Evolutionary conservation across 1,139 yeast genomes (phyloP).

Genomic region (Petasospora fabianii): DNA sequence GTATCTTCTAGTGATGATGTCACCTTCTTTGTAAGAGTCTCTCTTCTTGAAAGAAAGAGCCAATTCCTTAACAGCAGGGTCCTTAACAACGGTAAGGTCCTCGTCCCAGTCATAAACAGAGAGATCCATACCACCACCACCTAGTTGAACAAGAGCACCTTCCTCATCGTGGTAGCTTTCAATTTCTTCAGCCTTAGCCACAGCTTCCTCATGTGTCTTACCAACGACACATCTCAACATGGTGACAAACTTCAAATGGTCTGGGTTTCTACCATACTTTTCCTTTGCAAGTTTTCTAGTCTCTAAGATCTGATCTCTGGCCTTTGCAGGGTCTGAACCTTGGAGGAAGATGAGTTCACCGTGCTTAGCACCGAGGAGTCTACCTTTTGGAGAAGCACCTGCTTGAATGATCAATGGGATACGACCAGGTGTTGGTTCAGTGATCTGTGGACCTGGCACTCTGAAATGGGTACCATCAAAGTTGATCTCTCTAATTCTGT

Average conservation of each 20-base stretch:
- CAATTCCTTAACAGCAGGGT: slow-evolving; percentile 20
- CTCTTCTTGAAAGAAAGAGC: slow-evolving; percentile 13
- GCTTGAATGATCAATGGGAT: slow-evolving; percentile 46
- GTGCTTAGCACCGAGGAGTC: slow-evolving; percentile 42
- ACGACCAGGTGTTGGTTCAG: slow-evolving; percentile 43
- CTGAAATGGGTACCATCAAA: slow-evolving; percentile 38
- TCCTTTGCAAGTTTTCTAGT: slow-evolving; percentile 33
- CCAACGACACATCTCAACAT: slow-evolving; percentile 35
- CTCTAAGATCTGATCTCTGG: slow-evolving; percentile 31
- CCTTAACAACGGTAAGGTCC: slow-evolving; percentile 29
- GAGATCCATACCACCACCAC: slow-evolving; percentile 35
- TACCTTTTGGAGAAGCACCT: slow-evolving; percentile 43
- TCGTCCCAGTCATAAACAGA: slow-evolving; percentile 31
- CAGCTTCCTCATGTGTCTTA: slow-evolving; percentile 36
- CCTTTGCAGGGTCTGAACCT: slow-evolving; percentile 32
- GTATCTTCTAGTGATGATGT: slow-evolving; percentile 14
- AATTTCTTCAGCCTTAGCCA: slow-evolving; percentile 31
- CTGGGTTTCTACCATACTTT: slow-evolving; percentile 34
- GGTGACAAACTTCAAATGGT: slow-evolving; percentile 34
- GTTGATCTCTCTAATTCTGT: slow-evolving; percentile 39
- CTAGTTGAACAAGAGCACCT: slow-evolving; percentile 40
- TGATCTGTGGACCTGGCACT: slow-evolving; percentile 44
- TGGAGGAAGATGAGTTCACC: slow-evolving; percentile 43
- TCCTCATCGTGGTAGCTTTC: slow-evolving; percentile 36
- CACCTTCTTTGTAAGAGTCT: slow-evolving; percentile 15